Conservation (phyloP, 2,329 filamentous ascomycete genomes). For the Juglanconis oblonga region DNA sequence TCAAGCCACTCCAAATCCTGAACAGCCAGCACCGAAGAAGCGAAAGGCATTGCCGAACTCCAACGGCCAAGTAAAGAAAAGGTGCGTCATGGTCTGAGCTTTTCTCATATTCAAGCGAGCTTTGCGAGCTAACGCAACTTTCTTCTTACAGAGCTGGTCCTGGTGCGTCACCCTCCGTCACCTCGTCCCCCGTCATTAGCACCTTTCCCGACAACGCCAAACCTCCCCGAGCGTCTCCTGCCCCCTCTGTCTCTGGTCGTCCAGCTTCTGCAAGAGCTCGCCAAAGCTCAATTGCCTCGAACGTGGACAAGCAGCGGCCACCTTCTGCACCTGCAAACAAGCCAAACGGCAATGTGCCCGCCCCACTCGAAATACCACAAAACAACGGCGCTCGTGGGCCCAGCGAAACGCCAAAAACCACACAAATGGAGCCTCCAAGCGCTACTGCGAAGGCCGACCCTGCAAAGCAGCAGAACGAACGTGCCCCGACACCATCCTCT, state of each 20-base stretch:
- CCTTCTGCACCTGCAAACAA: constrained; percentile 61
- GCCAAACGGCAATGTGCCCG: constrained; percentile 48
- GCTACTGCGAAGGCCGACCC: constrained; percentile 34
- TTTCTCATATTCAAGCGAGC: constrained; percentile 21
- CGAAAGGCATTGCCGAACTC: constrained; percentile 62
- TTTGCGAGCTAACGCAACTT: constrained; percentile 26
- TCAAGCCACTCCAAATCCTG: constrained; percentile 64
- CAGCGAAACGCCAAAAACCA: constrained; percentile 44
- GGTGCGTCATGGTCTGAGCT: constrained; percentile 45
- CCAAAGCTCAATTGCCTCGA: constrained; percentile 69
- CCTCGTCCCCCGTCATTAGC: constrained; percentile 72
- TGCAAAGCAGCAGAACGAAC: constrained; percentile 10
- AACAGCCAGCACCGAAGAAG: constrained; percentile 62
- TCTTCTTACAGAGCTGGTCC: constrained; percentile 9
- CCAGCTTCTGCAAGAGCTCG: constrained; percentile 69
- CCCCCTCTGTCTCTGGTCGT: constrained; percentile 52
- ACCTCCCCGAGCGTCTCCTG: constrained; percentile 55
- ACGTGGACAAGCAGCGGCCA: constrained; percentile 54
- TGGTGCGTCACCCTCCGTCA: constrained; percentile 60
- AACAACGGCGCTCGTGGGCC: constrained; percentile 29
- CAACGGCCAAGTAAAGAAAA: constrained; percentile 75
- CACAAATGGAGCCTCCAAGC: constrained; percentile 43
- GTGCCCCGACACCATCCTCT: constrained; percentile 17
- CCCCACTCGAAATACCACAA: constrained; percentile 33
- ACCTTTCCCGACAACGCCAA: constrained; percentile 62